Evolutionary conservation across 1,284 basidiomycete genomes (phyloP).

Genomic region (Fomitopsis schrenkii): DNA sequence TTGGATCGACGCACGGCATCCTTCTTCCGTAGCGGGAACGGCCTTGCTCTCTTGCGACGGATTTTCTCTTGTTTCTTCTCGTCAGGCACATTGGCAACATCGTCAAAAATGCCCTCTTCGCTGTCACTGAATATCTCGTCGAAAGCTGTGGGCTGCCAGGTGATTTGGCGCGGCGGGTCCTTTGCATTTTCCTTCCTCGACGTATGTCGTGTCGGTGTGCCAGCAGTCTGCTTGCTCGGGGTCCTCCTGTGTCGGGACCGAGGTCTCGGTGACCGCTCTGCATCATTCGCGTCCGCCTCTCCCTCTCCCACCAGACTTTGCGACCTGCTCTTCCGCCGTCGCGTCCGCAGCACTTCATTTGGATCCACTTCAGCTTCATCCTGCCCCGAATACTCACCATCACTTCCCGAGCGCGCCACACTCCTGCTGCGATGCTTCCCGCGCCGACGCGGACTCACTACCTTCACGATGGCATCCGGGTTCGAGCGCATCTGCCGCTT

Average conservation of each 20-base stretch:
- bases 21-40: constrained; percentile 8
- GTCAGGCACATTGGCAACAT: not conserved
- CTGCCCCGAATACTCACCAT: constrained; percentile 9
- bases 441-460: constrained; percentile 14
- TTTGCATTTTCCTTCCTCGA: not conserved
- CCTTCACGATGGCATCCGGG: constrained; percentile 25
- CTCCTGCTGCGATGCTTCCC: constrained; percentile 9
- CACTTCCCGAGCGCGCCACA: constrained; percentile 7
- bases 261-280: not conserved
- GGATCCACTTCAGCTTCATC: constrained; percentile 12
- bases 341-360: not conserved
- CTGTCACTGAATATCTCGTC: constrained; percentile 14
- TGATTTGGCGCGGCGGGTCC: not conserved
- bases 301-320: not conserved
- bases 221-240: not conserved
- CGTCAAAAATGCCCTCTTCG: constrained; percentile 5
- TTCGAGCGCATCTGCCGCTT: constrained; percentile 21
- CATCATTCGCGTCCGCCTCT: not conserved
- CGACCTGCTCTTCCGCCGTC: not conserved
- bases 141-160: constrained; percentile 10
- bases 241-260: not conserved
- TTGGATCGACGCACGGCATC: not conserved
- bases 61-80: not conserved
- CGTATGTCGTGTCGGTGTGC: not conserved
- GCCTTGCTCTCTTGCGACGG: not conserved